A percentile compares a stretch with the other conserved stretches of the same genome.
phyloP scores from a whole-genome alignment of 257 asterid genomes.

The Gentiana macrophylla region DNA sequence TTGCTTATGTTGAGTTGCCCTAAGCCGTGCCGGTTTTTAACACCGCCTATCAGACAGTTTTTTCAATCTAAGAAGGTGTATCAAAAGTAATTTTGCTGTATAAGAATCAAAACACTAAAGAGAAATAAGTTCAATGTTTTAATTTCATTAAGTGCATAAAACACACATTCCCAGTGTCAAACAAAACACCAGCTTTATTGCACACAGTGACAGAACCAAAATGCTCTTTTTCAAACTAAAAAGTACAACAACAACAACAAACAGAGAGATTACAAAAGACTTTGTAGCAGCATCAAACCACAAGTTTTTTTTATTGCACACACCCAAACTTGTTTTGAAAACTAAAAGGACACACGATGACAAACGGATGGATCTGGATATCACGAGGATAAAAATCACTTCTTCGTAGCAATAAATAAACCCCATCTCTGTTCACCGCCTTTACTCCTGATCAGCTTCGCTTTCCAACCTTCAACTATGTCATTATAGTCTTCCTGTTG shows the following conservation, averaged over 20 bases:
- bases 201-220: neutral
- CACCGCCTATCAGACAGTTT: too few species aligned
- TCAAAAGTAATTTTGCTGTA: too few species aligned
- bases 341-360: neutral
- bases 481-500: constrained; percentile 47
- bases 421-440: constrained; percentile 99
- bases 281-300: too few species aligned
- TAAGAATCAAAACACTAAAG: neutral
- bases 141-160: neutral
- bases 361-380: neutral
- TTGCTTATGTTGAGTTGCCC: too few species aligned
- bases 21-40: too few species aligned
- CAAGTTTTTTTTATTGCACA: too few species aligned
- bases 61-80: too few species aligned
- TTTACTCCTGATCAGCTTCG: constrained; percentile 62
- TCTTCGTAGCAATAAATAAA: constrained; percentile 67
- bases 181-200: neutral
- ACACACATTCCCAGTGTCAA: neutral
- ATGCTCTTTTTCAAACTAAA: neutral
- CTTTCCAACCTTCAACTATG: constrained; percentile 82
- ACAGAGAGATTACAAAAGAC: too few species aligned
- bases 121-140: too few species aligned
- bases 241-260: neutral
- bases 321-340: too few species aligned
- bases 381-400: constrained; percentile 17